phyloP scores from a whole-genome alignment of 2,329 filamentous ascomycete genomes.

The Neoarthrinium moseri region DNA sequence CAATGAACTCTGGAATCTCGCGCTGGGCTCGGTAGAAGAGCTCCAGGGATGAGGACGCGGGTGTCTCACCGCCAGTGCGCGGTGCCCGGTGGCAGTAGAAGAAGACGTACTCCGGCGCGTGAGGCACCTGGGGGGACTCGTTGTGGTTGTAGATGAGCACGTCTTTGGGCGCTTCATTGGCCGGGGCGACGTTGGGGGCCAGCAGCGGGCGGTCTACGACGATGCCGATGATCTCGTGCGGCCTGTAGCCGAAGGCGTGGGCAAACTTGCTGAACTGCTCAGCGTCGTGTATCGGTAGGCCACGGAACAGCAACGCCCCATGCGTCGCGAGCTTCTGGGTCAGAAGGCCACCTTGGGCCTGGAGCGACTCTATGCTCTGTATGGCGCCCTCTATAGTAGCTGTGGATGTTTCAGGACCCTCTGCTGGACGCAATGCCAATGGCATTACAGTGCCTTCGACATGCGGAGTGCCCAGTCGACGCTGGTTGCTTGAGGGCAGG shows the following conservation, averaged over 20 bases:
- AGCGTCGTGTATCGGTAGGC: slow-evolving; percentile 41
- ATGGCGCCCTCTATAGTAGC: slow-evolving; percentile 16
- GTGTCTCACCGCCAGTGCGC: slow-evolving; percentile 36
- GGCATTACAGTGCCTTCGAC: slow-evolving; percentile 34
- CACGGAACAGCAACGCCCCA: slow-evolving; percentile 45
- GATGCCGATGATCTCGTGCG: slow-evolving; percentile 51
- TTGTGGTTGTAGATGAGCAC: slow-evolving; percentile 50
- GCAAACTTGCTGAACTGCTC: slow-evolving; percentile 47
- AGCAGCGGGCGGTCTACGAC: slow-evolving; percentile 41
- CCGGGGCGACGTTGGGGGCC: slow-evolving; percentile 30
- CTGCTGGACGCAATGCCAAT: slow-evolving; percentile 36
- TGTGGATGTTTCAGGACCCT: slow-evolving; percentile 12
- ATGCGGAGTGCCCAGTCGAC: slow-evolving; percentile 36
- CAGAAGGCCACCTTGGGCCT: slow-evolving; percentile 28
- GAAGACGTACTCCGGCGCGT: slow-evolving; percentile 50
- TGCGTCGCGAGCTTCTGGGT: slow-evolving; percentile 41
- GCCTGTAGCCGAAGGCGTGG: slow-evolving; percentile 42
- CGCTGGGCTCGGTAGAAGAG: slow-evolving; percentile 41
- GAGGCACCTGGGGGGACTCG: slow-evolving; percentile 48
- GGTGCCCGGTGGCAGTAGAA: slow-evolving; percentile 43
- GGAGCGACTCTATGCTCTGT: slow-evolving; percentile 34
- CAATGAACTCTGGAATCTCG: slow-evolving; percentile 46
- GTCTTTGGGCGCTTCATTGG: slow-evolving; percentile 46
- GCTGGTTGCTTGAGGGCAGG: slow-evolving; percentile 39
- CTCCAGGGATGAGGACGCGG: slow-evolving; percentile 47